Conservation (phyloP, 768 basidiomycete species). For the Pleurotus pulmonarius region DNA sequence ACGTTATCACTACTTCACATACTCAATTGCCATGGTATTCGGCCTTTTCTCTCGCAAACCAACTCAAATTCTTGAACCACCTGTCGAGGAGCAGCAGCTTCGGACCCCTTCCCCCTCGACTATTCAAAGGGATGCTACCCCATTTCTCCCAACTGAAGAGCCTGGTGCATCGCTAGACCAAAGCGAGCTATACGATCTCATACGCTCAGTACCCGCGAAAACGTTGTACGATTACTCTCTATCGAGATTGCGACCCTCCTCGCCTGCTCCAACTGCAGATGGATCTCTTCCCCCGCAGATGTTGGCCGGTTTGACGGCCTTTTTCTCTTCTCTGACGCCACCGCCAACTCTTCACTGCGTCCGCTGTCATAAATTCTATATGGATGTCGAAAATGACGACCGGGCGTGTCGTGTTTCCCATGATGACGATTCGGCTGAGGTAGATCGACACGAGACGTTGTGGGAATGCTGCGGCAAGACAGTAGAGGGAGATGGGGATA, state of each 20-base stretch:
- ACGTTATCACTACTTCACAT: background rate
- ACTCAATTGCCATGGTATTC: slow-evolving; percentile 1
- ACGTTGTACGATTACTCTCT: slow-evolving; percentile 1
- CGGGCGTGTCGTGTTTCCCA: slow-evolving; percentile 67
- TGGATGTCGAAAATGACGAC: slow-evolving; percentile 73
- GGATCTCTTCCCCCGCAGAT: slow-evolving; percentile 30
- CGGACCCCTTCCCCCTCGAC: background rate
- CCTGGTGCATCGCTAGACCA: background rate
- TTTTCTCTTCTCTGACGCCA: slow-evolving; percentile 60
- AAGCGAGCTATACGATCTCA: background rate
- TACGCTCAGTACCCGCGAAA: slow-evolving; percentile 2
- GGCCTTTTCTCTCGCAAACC: slow-evolving; percentile 7
- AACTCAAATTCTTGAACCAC: background rate
- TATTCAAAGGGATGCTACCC: background rate
- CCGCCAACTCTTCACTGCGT: slow-evolving; percentile 72
- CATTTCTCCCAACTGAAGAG: background rate
- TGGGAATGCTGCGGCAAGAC: slow-evolving; percentile 75
- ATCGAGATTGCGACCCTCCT: background rate
- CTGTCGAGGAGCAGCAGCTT: background rate
- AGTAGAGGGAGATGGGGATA: slow-evolving; percentile 73
- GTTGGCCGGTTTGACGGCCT: slow-evolving; percentile 45
- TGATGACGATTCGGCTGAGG: slow-evolving; percentile 77
- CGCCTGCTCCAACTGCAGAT: background rate
- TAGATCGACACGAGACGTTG: slow-evolving; percentile 56
- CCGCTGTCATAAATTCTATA: slow-evolving; percentile 68